These are phyloP conservation scores for Mesembryanthemum crystallinum DNA, from an alignment of 148 eudicot genomes.

Conservation along the genomic window DNA sequence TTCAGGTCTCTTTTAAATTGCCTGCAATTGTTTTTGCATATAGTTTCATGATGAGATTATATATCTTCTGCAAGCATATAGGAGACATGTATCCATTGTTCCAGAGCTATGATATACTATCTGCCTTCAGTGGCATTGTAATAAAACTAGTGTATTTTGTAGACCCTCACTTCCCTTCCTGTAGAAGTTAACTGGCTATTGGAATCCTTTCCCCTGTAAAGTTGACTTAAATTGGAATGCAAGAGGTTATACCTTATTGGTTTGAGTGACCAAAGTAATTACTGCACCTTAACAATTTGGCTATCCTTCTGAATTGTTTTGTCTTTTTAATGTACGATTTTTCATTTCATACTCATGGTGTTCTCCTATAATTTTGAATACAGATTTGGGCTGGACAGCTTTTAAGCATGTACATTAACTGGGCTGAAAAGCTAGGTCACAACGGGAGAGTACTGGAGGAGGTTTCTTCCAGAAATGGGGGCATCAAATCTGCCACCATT, in stretches of 20 bases:
- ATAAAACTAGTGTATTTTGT: neutral
- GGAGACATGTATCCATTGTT: neutral
- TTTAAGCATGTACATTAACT: slow-evolving; percentile 62
- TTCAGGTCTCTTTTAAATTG: neutral
- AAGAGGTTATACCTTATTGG: neutral
- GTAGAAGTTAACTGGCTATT: no score
- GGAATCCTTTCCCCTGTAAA: neutral
- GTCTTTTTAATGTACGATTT: neutral
- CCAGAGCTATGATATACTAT: neutral
- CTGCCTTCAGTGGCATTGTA: neutral
- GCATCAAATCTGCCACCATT: slow-evolving; percentile 58
- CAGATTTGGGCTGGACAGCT: slow-evolving; percentile 83
- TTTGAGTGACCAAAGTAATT: neutral
- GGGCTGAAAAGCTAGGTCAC: slow-evolving; percentile 75
- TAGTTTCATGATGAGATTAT: no score
- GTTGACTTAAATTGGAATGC: neutral
- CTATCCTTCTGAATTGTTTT: no score
- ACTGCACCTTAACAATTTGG: neutral
- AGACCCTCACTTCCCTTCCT: no score
- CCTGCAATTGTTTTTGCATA: neutral
- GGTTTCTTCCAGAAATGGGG: slow-evolving; percentile 42
- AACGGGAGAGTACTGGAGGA: slow-evolving; percentile 69
- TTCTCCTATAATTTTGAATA: slow-evolving; percentile 15
- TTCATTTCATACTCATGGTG: slow-evolving; percentile 9
- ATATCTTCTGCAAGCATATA: neutral